phyloP scores from a whole-genome alignment of 2,329 filamentous ascomycete species.

The Paracorniculantispora psalliotae region DNA sequence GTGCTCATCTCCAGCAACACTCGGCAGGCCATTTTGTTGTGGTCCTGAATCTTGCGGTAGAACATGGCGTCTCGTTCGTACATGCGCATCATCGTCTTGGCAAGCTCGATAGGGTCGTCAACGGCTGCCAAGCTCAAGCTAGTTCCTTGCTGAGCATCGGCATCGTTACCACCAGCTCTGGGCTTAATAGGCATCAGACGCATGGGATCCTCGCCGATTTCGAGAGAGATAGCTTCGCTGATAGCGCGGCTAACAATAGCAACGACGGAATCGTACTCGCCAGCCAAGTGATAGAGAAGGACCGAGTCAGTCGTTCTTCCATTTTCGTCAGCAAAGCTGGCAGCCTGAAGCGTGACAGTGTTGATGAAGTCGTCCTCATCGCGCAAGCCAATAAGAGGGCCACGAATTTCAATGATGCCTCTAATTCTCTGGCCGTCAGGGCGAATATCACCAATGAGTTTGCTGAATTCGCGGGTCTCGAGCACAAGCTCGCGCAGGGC shows the following conservation, averaged over 20 bases:
- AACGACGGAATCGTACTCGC: slow-evolving; percentile 93
- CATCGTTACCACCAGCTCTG: slow-evolving; percentile 42
- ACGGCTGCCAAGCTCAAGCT: slow-evolving; percentile 58
- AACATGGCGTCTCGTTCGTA: slow-evolving; percentile 59
- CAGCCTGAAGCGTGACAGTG: slow-evolving; percentile 89
- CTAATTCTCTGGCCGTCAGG: slow-evolving; percentile 79
- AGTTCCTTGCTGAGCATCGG: slow-evolving; percentile 40
- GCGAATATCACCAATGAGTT: slow-evolving; percentile 85
- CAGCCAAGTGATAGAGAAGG: slow-evolving; percentile 86
- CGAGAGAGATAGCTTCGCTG: slow-evolving; percentile 81
- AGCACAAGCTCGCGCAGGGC: slow-evolving; percentile 89
- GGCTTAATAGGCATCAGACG: slow-evolving; percentile 77
- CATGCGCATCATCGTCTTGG: slow-evolving; percentile 58
- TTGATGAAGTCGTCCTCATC: slow-evolving; percentile 81
- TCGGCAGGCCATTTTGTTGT: slow-evolving; percentile 52
- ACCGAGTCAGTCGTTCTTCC: slow-evolving; percentile 91
- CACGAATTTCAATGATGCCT: slow-evolving; percentile 82
- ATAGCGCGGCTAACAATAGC: slow-evolving; percentile 83
- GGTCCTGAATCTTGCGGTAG: slow-evolving; percentile 51
- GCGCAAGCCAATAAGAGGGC: slow-evolving; percentile 72
- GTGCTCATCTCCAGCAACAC: slow-evolving; percentile 56
- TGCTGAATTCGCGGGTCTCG: slow-evolving; percentile 95
- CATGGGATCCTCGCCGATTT: slow-evolving; percentile 76
- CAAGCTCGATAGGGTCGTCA: slow-evolving; percentile 56
- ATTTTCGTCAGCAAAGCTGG: slow-evolving; percentile 88